Conservation (phyloP, 306 rosid species). For the Malus asiatica region DNA sequence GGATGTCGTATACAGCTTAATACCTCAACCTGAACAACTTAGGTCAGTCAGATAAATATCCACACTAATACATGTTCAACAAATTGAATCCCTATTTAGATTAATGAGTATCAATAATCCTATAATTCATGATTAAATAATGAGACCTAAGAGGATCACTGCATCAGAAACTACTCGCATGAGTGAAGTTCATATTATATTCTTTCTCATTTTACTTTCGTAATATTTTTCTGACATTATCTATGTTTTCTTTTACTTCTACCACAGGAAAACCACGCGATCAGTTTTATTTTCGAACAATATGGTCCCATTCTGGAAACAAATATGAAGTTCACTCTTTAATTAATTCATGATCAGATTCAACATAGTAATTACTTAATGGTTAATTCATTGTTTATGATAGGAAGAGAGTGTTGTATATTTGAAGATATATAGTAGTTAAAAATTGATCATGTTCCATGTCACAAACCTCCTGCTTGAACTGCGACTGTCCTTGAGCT, state of each 20-base stretch:
- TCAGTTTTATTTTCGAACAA: not conserved
- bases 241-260: too few species aligned
- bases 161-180: too few species aligned
- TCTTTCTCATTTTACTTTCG: too few species aligned
- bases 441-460: not conserved
- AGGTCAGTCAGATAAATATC: not conserved
- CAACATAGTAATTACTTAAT: not conserved
- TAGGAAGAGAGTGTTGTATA: not conserved
- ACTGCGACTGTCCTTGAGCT: not conserved
- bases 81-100: not conserved
- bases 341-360: not conserved
- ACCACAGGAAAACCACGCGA: too few species aligned
- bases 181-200: too few species aligned
- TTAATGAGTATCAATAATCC: not conserved
- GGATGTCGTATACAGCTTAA: constrained; percentile 52
- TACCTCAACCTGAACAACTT: constrained; percentile 31
- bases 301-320: not conserved
- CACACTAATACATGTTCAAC: not conserved
- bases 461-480: not conserved
- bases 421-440: not conserved
- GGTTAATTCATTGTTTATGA: not conserved
- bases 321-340: not conserved
- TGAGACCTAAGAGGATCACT: too few species aligned
- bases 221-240: too few species aligned
- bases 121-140: not conserved